phyloP scores from a whole-genome alignment of 257 asterid species.

The Pogostemon cablin region DNA sequence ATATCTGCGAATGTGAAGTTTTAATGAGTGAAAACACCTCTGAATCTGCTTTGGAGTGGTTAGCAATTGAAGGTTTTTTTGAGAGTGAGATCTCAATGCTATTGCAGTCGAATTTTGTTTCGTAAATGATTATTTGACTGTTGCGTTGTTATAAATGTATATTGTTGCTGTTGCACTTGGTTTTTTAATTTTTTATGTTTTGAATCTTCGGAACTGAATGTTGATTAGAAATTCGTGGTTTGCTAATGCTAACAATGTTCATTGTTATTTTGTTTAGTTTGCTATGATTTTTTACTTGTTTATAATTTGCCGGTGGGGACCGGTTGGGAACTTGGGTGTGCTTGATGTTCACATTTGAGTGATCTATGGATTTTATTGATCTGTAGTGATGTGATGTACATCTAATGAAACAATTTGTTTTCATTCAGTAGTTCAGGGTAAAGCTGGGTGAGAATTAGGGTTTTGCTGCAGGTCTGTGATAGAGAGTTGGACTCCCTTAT shows the following conservation, averaged over 20 bases:
- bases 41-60: constrained; percentile 31
- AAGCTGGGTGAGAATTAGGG: constrained; percentile 29
- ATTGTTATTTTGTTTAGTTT: constrained; percentile 19
- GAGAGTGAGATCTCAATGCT: constrained; percentile 42
- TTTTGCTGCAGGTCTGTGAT: constrained; percentile 1
- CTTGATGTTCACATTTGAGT: constrained; percentile 25
- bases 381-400: constrained; percentile 13
- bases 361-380: constrained; percentile 33
- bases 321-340: neutral
- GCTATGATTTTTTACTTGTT: neutral
- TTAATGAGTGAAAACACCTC: neutral
- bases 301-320: neutral
- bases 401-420: neutral
- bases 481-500: neutral
- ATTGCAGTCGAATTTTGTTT: constrained; percentile 16
- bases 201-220: constrained; percentile 22
- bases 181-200: neutral
- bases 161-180: neutral
- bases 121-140: neutral
- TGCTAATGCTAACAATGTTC: constrained; percentile 18
- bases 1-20: constrained; percentile 16
- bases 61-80: constrained; percentile 24
- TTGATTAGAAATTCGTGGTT: constrained; percentile 1
- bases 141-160: neutral
- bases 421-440: constrained; percentile 14